These are phyloP conservation scores for Penicillium paxilli DNA, from an alignment of 495 filamentous ascomycete genomes.

Conservation along the genomic window DNA sequence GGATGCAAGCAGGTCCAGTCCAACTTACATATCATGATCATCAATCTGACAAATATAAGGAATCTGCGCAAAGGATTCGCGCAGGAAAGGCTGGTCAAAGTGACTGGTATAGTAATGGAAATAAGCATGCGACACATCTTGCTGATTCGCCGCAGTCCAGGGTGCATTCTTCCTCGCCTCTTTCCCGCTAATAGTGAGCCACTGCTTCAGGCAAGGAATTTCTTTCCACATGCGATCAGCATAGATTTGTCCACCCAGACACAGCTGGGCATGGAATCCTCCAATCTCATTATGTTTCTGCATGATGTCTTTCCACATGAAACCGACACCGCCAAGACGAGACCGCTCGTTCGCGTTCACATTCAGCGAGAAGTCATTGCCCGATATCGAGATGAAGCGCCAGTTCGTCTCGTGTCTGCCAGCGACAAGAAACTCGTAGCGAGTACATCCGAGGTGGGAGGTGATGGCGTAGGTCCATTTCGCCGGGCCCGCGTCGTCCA, in stretches of 20 bases:
- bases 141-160: constrained; percentile 92
- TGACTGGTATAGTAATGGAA: constrained; percentile 99
- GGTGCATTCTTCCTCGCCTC: constrained; percentile 85
- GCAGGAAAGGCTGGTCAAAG: constrained; percentile 90
- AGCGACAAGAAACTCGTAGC: constrained; percentile 97
- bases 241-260: constrained; percentile 92
- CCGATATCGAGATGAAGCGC: constrained; percentile 95
- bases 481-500: constrained; percentile 78
- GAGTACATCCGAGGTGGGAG: constrained; percentile 91
- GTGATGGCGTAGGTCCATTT: constrained; percentile 99
- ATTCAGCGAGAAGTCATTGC: constrained; percentile 89
- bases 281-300: constrained; percentile 96
- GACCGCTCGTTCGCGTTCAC: constrained; percentile 82
- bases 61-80: constrained; percentile 96
- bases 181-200: constrained; percentile 85
- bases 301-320: constrained; percentile 99
- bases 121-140: constrained; percentile 92
- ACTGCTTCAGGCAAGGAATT: constrained; percentile 87
- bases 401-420: constrained; percentile 87
- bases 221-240: constrained; percentile 97
- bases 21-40: constrained; percentile 94
- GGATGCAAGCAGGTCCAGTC: background rate
- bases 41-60: constrained; percentile 91
- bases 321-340: constrained; percentile 81
- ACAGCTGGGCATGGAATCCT: constrained; percentile 91